Conservation (phyloP, 1,139 yeast genomes). For the Geotrichum restrictum region DNA sequence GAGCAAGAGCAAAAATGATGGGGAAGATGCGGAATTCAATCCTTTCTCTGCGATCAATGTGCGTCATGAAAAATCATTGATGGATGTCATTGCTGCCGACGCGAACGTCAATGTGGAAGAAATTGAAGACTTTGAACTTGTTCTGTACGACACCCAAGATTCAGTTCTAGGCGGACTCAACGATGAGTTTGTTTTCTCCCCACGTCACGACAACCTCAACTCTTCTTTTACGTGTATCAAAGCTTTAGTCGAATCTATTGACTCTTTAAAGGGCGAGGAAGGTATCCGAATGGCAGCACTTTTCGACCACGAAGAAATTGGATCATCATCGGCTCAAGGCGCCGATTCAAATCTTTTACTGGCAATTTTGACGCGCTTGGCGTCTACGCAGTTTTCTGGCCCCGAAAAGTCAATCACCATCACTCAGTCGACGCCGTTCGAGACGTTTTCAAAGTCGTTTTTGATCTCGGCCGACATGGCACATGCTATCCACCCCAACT, state of each 20-base stretch:
- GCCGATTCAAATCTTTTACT: constrained; percentile 91
- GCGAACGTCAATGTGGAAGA: constrained; percentile 48
- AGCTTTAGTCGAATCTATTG: constrained; percentile 59
- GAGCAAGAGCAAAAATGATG: constrained; percentile 39
- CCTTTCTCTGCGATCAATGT: constrained; percentile 62
- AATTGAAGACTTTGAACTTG: constrained; percentile 85
- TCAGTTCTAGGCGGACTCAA: constrained; percentile 82
- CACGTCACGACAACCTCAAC: constrained; percentile 87
- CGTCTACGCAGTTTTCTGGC: constrained; percentile 45
- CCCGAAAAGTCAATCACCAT: constrained; percentile 29
- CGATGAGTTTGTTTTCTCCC: constrained; percentile 87
- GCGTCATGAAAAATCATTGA: constrained; percentile 71
- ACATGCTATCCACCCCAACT: constrained; percentile 95
- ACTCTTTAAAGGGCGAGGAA: constrained; percentile 44
- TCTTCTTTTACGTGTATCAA: constrained; percentile 77
- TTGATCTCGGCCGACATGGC: constrained; percentile 93
- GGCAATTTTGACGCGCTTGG: constrained; percentile 65
- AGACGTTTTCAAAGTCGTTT: constrained; percentile 77
- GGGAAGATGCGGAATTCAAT: constrained; percentile 53
- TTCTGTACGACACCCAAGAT: constrained; percentile 81
- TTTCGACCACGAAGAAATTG: constrained; percentile 92
- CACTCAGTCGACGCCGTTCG: constrained; percentile 45
- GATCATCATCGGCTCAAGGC: constrained; percentile 91
- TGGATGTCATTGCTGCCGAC: constrained; percentile 66
- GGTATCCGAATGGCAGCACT: constrained; percentile 69